A percentile compares a stretch with the other conserved stretches of the same genome.
phyloP scores from a whole-genome alignment of 2,329 filamentous ascomycete genomes.

The Exophiala viscosa region DNA sequence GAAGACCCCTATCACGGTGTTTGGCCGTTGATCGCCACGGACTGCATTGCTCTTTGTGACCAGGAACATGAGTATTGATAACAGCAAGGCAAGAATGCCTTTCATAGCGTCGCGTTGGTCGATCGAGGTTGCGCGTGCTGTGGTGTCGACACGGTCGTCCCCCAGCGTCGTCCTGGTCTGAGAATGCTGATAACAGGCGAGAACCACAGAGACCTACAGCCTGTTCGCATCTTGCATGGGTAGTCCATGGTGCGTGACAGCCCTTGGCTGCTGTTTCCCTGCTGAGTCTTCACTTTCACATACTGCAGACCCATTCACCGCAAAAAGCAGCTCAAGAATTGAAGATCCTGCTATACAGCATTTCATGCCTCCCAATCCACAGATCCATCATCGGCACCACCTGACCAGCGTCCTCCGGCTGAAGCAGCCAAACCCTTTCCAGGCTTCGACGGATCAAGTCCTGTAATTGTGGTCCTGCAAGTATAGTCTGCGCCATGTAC shows the following conservation, averaged over 20 bases:
- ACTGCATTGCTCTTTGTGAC: not conserved
- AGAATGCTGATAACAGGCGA: too few relatives aligned
- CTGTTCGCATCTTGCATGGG: too few relatives aligned
- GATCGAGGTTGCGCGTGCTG: too few relatives aligned
- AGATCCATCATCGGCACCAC: constrained; percentile 60
- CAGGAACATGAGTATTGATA: too few relatives aligned
- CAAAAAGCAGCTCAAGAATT: constrained; percentile 57
- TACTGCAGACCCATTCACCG: too few relatives aligned
- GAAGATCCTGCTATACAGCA: constrained; percentile 64
- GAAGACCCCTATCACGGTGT: not conserved
- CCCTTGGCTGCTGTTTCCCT: too few relatives aligned
- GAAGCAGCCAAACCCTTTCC: constrained; percentile 45
- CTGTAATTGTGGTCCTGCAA: constrained; percentile 53
- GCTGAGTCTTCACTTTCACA: too few relatives aligned
- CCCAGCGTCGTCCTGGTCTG: too few relatives aligned
- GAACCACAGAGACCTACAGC: too few relatives aligned
- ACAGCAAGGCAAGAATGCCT: not conserved
- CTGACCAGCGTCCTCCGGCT: constrained; percentile 56
- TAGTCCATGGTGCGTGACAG: too few relatives aligned
- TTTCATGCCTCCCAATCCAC: constrained; percentile 63
- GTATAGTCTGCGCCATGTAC: constrained; percentile 59
- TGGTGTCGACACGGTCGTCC: too few relatives aligned
- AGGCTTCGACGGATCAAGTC: constrained; percentile 50
- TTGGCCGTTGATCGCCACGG: not conserved
- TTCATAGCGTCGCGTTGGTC: too few relatives aligned